Percentiles rank a stretch among this genome's conserved stretches.
Conservation (phyloP, 2,329 filamentous ascomycete genomes). For the Zymoseptoria ardabiliae region DNA sequence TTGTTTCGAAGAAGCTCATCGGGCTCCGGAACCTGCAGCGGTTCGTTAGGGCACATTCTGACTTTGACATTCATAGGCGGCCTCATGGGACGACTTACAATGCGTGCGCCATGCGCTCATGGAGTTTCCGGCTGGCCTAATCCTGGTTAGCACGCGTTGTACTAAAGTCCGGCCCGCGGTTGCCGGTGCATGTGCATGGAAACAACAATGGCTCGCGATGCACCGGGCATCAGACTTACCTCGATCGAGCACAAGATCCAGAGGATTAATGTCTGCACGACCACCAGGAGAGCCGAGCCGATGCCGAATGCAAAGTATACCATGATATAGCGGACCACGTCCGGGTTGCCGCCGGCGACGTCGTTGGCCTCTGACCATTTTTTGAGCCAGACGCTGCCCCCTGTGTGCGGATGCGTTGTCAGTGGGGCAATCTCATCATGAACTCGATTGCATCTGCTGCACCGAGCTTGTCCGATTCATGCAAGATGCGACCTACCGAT, state of each 20-base stretch:
- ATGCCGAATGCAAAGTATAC: constrained; percentile 94
- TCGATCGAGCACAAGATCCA: constrained; percentile 99
- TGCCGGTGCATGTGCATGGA: constrained; percentile 16
- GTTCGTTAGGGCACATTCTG: constrained; percentile 1
- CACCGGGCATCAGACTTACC: constrained; percentile 43
- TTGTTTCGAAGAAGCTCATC: constrained; percentile 99
- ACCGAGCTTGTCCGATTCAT: constrained; percentile 19
- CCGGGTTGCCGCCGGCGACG: constrained; percentile 56
- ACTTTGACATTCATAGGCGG: constrained; percentile 2
- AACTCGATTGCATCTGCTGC: constrained; percentile 7
- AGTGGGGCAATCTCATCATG: constrained; percentile 2
- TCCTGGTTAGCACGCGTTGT: constrained; percentile 16
- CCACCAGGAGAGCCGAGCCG: constrained; percentile 74
- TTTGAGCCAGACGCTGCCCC: constrained; percentile 87
- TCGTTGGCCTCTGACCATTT: constrained; percentile 80
- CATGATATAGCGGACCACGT: constrained; percentile 84
- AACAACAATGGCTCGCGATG: constrained; percentile 1
- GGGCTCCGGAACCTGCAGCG: constrained; percentile 67
- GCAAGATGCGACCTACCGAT: constrained; percentile 52
- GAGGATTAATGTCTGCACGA: constrained; percentile 84
- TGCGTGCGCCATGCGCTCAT: constrained; percentile 59
- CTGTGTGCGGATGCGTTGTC: constrained; percentile 35
- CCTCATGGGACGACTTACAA: constrained; percentile 8
- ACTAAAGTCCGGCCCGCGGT: constrained; percentile 11
- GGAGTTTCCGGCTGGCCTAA: constrained; percentile 85